These are phyloP conservation scores for Zasmidium citrigriseum DNA, from an alignment of 2,329 filamentous ascomycete genomes.

Conservation along the genomic window DNA sequence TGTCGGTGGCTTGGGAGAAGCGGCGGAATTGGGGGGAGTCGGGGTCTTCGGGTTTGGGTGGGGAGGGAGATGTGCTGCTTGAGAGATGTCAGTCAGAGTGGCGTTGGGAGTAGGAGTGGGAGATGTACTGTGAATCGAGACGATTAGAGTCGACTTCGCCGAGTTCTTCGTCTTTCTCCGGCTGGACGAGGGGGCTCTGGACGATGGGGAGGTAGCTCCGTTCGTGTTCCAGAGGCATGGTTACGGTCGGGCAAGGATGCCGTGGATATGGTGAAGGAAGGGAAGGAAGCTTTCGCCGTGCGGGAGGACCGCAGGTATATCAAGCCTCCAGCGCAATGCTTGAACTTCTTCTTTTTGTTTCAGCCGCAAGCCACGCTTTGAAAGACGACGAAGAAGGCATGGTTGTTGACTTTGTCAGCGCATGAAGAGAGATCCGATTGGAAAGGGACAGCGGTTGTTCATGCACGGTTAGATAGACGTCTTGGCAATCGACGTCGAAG, in stretches of 20 bases:
- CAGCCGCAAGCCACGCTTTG: no score
- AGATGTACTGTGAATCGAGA: no score
- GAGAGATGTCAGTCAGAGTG: background rate
- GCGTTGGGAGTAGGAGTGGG: background rate
- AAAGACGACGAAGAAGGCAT: no score
- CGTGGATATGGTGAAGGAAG: background rate
- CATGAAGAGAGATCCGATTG: no score
- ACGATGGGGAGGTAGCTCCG: conserved; percentile 9
- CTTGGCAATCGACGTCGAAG: no score
- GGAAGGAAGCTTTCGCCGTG: background rate
- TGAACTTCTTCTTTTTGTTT: no score
- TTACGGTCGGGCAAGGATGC: background rate
- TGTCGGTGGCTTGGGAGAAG: conserved; percentile 53
- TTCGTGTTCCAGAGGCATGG: conserved; percentile 1
- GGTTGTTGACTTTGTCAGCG: no score
- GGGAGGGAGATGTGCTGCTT: background rate
- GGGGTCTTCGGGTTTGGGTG: background rate
- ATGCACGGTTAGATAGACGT: no score
- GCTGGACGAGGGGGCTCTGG: conserved; percentile 8
- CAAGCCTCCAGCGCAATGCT: no score
- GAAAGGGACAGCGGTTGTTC: no score
- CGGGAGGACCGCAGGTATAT: no score
- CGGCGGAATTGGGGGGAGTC: conserved; percentile 39
- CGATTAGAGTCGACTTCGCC: background rate
- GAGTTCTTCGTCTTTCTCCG: background rate